Base-by-base conservation (phyloP, 371 early-diverging fungal genomes). In the Phascolomyces articulosus region DNA sequence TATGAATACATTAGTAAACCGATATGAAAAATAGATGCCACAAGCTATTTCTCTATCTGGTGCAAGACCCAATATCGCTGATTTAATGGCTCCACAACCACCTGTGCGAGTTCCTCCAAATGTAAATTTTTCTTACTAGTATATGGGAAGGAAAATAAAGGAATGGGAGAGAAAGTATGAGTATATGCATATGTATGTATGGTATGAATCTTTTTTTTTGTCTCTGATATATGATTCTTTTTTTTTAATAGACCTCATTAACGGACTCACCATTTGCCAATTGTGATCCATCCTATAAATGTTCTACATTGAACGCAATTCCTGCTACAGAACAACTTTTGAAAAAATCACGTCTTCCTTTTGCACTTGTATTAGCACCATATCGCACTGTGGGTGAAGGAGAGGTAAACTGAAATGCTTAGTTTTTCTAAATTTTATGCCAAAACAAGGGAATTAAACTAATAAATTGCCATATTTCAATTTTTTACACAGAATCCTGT, bases 361-460 rank as follows among this genome's bases (percentile, higher is more conserved):
- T 97, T 51, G 97, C 93, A 4, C 80, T 98, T 54, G 79, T 96
- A 20, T 82, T 97, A 23, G 90, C 96, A 16, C 98, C 98, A 18
- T 95, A 90, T 69, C 73, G 84, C 64, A 81, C 79, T n/a, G 63
- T 83, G 38, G 77, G 84, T 47, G 78, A 79, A 38, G 83, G 82
- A 28, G 87, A 89, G 44, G 84, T 84, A 72, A 71, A 70, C 67
- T 28, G 6, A 23, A 27, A 8, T n/a, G 28, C 21, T 28, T 18
- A 2, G 13, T 49, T 15, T 2, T 41, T 16, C 34, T 24, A 23
- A 47, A n/a, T 28, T 1, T 34, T 28, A 29, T n/a, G n/a, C n/a
- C n/a, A 20, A 3, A n/a, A 28, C 23, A 13, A 38, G 38, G 13
- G 38, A 13, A 6, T 6, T 6, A 56, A 26, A 44, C 8, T 44